Evolutionary conservation across 345 rosid genomes (phyloP), one percentile per base, ranked within the genome.

Genomic region (Arabidopsis arenosa): DNA sequence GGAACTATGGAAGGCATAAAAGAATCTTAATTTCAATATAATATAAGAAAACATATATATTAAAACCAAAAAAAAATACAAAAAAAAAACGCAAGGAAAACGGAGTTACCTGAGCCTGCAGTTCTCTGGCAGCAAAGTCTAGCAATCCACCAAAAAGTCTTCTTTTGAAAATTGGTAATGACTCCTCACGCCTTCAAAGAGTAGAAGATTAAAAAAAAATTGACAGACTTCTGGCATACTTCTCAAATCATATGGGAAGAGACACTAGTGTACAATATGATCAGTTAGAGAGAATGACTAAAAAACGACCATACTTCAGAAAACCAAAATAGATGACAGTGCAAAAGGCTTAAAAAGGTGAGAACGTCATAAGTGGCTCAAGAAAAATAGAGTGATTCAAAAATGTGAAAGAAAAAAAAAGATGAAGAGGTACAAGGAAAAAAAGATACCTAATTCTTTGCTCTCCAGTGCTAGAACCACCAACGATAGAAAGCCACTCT

Each of bases 381-480:
- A 43, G n/a, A 44, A 10, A 68, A 17, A 5, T 63, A 54, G 60
- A 76, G 60, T 32, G 64, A 32, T 52, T 36, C 26, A 72, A 59
- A 63, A 59, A 18, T 56, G 36, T 63, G 71, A 10, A 63, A 55
- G 64, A 28, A 28, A 28, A 3, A 28, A 28, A 28, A 28, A 57
- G 54, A 54, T 63, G 48, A 56, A 48, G 67, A 32, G 35, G 72
- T 40, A 56, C n/a, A 71, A 17, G 37, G 40, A 65, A 53, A 28
- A 28, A 28, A 28, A 28, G 4, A 37, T 86, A 93, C 99, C 99
- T 93, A 77, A 81, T 83, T 75, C 99, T 83, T 80, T 91, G 97
- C 51, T 93, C 96, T 77, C 99, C 98, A 35, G 97, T 92, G 86
- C 97, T 88, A 75, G 96, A 95, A 73, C 99, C 98, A 70, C 99